Base-by-base conservation (phyloP, 176 grass and related monocot genomes). In the Neostapfia colusana region DNA sequence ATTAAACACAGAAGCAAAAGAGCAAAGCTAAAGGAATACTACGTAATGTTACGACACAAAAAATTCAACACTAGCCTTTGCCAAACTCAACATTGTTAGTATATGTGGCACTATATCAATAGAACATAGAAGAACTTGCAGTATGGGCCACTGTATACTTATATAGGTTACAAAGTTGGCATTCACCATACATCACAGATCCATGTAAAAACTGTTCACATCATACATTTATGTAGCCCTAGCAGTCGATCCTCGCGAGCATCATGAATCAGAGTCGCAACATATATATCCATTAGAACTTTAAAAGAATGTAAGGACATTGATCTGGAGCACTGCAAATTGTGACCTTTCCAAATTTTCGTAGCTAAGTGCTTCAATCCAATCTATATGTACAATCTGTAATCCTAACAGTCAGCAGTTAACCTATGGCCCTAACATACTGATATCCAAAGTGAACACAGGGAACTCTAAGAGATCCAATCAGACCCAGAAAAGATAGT, bases 391-490 rank as follows among this genome's bases (percentile, higher is more conserved):
- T 3, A 49, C 26, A 16, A 25, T 4, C 1, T 10, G 24, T 37
- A 21, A 13, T 63, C 17, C 10, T 45, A 26, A 35, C 9, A 25
- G 27, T 3, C 28, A 76, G 6, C 58, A 46, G 35, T 35, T 26
- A 85, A 46, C 3, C 49, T 67, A 73, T 28, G 18, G 8, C n/a
- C 79, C 37, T 63, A 57, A 25, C 53, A 25, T 68, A 83, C 2
- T 9, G 49, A 78, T 55, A 64, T 40, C 8, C 62, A 54, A 54
- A 78, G 44, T 50, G 31, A 75, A 75, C 8, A 45, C 27, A 64
- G 27, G 3, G 20, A 49, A 54, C 61, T 53, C 28, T 36, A 37
- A 8, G 28, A 53, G 53, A 66, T 38, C 20, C 38, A 40, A 67
- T 55, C 46, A 66, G 21, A 41, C 31, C 21, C 49, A 11, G 6